These are phyloP conservation scores for Botrytis medusae DNA, from an alignment of 2,329 filamentous ascomycete species.

Conservation along the genomic window DNA sequence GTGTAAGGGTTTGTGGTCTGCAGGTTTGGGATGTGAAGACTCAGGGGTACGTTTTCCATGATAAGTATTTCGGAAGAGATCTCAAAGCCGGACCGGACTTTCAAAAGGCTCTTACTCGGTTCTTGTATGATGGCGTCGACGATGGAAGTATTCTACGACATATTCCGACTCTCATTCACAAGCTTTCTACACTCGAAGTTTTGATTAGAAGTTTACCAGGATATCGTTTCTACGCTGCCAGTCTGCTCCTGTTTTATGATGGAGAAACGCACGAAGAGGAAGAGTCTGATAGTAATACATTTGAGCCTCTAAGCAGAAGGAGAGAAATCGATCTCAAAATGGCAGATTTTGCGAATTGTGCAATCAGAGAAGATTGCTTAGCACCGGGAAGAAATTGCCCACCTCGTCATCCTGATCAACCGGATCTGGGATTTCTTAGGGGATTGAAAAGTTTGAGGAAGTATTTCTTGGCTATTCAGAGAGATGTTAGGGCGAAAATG, in stretches of 20 bases:
- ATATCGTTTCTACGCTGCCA: constrained; percentile 94
- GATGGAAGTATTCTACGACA: constrained; percentile 78
- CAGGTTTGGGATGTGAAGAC: constrained; percentile 90
- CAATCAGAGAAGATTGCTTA: constrained; percentile 77
- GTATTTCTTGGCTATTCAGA: constrained; percentile 86
- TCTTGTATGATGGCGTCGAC: constrained; percentile 87
- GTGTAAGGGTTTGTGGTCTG: constrained; percentile 91
- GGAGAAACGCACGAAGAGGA: constrained; percentile 64
- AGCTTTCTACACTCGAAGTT: constrained; percentile 77
- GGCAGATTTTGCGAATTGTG: constrained; percentile 96
- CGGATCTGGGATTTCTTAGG: constrained; percentile 86
- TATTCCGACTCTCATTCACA: constrained; percentile 82
- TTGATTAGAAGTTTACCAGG: constrained; percentile 78
- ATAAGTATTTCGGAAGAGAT: constrained; percentile 94
- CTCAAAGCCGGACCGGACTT: constrained; percentile 87
- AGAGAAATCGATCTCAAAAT: constrained; percentile 88
- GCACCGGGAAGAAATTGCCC: constrained; percentile 66
- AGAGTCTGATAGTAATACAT: constrained; percentile 45
- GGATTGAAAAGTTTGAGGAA: constrained; percentile 74
- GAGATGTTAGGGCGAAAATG: constrained; percentile 58
- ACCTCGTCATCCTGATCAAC: constrained; percentile 73
- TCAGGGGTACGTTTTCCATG: constrained; percentile 88
- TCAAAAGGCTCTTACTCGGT: constrained; percentile 80
- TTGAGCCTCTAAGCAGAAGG: constrained; percentile 41
- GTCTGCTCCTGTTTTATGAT: constrained; percentile 93